Evolutionary conservation across 140 eudicot genomes (phyloP), one percentile per base, ranked within the genome.

Genomic region (Ambrosia hybrid): DNA sequence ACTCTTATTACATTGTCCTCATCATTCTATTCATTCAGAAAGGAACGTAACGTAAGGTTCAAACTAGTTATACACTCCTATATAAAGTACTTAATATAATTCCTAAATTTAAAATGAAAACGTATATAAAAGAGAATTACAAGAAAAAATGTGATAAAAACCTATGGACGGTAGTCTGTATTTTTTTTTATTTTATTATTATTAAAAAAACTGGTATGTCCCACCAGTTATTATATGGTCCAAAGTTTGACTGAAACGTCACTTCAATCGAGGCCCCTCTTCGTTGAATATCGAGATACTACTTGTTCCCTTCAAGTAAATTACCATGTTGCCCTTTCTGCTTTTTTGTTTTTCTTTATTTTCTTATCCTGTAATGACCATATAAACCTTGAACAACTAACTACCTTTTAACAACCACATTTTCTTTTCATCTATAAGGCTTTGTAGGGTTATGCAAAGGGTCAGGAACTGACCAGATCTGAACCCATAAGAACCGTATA

Each of bases 261-360:
- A 80, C 84, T 64, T 86, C 82, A 83, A 60, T 86, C 86, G 91
- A 86, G 88, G 91, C 88, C 86, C 82, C 79, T 67, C 80, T 83
- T 80, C 83, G 81, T 85, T 82, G 87, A 86, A 86, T 77, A 71
- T 83, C 48, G 68, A 75, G 87, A 71, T 79, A 75, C 84, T 79
- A 65, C 77, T 46, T 83, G 78, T 71, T 69, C 79, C 76, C 80
- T 49, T 63, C 15, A 21, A 0, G 0, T 49, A 81, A 77, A 51
- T 73, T 68, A 81, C 86, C 46, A 45, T 59, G 6, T 52, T 78
- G 55, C 84, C 89, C 89, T 5, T 80, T 45, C 9, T 4, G 4
- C 1, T 5, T 48, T 68, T 55, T 52, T 11, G 3, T n/a, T 78
- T 68, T 72, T 59, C 46, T 53, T 11, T 26, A 2, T 33, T 63